A percentile compares a stretch with the other conserved stretches of the same genome.
phyloP scores from a whole-genome alignment of 2,329 filamentous ascomycete species.

The Emydomyces testavorans region DNA sequence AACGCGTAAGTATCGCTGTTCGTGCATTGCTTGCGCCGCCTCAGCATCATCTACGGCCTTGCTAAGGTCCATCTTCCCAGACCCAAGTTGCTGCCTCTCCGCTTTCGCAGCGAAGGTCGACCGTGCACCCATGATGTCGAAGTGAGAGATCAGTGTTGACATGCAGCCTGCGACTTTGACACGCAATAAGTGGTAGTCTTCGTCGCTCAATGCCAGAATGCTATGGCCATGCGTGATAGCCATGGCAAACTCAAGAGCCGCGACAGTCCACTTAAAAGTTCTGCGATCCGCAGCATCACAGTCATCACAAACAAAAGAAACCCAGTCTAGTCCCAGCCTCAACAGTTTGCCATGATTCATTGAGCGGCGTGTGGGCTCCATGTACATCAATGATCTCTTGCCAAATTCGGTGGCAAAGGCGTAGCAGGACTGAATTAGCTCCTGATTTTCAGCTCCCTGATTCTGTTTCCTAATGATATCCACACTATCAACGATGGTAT shows the following conservation, averaged over 20 bases:
- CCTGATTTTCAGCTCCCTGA: constrained; percentile 63
- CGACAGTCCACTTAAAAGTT: constrained; percentile 94
- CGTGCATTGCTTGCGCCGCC: constrained; percentile 60
- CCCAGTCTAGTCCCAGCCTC: constrained; percentile 88
- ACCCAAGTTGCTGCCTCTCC: constrained; percentile 69
- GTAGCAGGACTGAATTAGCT: constrained; percentile 95
- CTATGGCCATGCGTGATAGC: constrained; percentile 89
- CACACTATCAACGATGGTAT: constrained; percentile 97
- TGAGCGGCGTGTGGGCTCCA: constrained; percentile 87
- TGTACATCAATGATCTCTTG: constrained; percentile 83
- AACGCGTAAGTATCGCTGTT: constrained; percentile 63
- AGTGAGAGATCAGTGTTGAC: constrained; percentile 93
- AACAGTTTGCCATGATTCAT: constrained; percentile 97
- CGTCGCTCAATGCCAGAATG: constrained; percentile 78
- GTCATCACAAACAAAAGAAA: constrained; percentile 95
- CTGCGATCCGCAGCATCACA: constrained; percentile 87
- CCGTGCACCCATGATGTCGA: constrained; percentile 96
- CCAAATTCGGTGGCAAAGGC: constrained; percentile 98
- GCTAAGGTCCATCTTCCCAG: constrained; percentile 67
- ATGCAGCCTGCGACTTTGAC: constrained; percentile 93
- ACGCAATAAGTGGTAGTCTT: constrained; percentile 72
- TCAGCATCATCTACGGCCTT: constrained; percentile 70
- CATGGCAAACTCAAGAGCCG: constrained; percentile 93
- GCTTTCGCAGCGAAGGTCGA: constrained; percentile 88
- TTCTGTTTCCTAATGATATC: constrained; percentile 84